These are phyloP conservation scores for Yarrowia sp. DNA, from an alignment of 805 yeast genomes.

Conservation along the genomic window DNA sequence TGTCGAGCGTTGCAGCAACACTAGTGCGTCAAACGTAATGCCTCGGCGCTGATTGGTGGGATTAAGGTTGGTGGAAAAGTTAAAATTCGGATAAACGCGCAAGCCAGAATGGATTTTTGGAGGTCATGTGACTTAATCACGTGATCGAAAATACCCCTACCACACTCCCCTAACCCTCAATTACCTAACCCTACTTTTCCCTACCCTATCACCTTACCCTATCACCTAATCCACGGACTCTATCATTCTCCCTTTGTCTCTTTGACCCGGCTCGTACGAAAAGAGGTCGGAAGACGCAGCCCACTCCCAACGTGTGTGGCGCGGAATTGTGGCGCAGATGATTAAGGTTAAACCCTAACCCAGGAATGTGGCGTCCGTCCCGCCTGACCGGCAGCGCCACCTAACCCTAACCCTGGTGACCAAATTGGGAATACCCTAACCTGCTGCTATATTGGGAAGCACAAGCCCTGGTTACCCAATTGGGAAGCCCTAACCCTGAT, in stretches of 20 bases:
- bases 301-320: no score
- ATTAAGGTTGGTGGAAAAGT: neutral
- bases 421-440: neutral
- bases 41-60: conserved; percentile 8
- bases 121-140: neutral
- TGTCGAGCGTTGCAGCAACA: neutral
- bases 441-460: neutral
- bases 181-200: no score
- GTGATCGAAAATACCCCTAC: neutral
- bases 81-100: neutral
- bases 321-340: neutral
- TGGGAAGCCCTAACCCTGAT: neutral
- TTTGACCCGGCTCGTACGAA: no score
- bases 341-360: neutral
- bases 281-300: no score
- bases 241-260: no score
- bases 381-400: neutral
- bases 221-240: no score
- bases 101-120: neutral
- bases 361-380: neutral
- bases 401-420: neutral
- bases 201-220: no score
- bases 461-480: neutral
- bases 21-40: neutral
- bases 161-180: neutral